Percentiles rank a stretch among this genome's conserved stretches.
These are phyloP conservation scores for Aspergillus ochraceoroseus DNA, from an alignment of 2,329 filamentous ascomycete genomes.

Conservation along the genomic window DNA sequence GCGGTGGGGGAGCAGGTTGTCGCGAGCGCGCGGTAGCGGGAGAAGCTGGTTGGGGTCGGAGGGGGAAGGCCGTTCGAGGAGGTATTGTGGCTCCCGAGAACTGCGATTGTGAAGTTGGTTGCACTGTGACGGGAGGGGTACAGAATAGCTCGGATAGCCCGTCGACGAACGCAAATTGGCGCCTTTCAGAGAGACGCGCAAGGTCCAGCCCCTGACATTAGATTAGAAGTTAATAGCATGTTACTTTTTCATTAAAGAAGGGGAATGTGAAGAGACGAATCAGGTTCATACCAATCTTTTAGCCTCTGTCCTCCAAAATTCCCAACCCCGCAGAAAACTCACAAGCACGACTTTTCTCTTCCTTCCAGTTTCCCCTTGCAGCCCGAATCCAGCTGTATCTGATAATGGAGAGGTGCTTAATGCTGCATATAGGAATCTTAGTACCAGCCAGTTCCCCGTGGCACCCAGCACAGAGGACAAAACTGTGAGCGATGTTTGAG, in stretches of 20 bases:
- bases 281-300: constrained; percentile 56
- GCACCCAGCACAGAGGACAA: constrained; percentile 45
- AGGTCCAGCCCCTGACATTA: constrained; percentile 63
- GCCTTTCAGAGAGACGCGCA: constrained; percentile 53
- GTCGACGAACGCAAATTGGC: constrained; percentile 68
- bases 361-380: constrained; percentile 30
- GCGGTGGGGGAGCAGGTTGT: constrained; percentile 14
- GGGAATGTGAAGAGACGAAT: constrained; percentile 3
- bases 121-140: constrained; percentile 15
- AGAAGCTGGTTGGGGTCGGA: constrained; percentile 25
- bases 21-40: constrained; percentile 21
- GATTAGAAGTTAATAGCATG: not conserved
- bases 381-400: constrained; percentile 20
- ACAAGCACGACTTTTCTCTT: constrained; percentile 63
- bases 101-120: constrained; percentile 13
- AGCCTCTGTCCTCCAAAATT: constrained; percentile 71
- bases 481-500: constrained; percentile 39
- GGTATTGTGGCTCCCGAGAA: constrained; percentile 16
- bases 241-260: not conserved
- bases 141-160: constrained; percentile 60
- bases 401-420: constrained; percentile 30
- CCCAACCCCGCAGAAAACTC: constrained; percentile 72
- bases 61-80: constrained; percentile 26
- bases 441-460: constrained; percentile 54
- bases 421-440: constrained; percentile 49